Evolutionary conservation across 495 filamentous ascomycete species (phyloP).

Genomic region (Penicillium simplicissimum): DNA sequence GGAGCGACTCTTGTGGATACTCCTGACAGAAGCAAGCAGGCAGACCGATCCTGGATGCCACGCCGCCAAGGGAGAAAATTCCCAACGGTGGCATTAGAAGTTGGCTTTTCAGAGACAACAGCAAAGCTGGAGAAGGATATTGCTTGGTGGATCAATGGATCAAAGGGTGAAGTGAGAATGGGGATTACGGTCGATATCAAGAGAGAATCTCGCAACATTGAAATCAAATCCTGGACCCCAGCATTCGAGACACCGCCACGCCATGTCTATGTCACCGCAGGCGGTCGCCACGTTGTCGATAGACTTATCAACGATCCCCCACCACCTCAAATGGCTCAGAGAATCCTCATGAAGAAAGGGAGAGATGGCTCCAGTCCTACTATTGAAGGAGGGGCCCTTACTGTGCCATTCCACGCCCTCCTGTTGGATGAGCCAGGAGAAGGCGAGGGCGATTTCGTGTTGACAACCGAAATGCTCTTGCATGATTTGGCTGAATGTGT

Average conservation of each 20-base stretch:
- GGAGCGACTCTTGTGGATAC: not conserved
- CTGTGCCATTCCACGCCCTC: not conserved
- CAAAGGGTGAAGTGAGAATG: conserved; percentile 8
- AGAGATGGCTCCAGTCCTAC: not conserved
- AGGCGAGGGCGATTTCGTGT: not conserved
- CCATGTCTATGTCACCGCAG: not conserved
- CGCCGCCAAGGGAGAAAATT: conserved; percentile 7
- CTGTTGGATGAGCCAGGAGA: not conserved
- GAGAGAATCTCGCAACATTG: not conserved
- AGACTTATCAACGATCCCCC: not conserved
- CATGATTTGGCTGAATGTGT: not conserved
- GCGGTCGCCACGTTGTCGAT: not conserved
- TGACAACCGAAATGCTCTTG: not conserved
- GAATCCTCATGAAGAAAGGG: not conserved
- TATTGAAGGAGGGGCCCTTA: not conserved
- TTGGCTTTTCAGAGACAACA: conserved; percentile 6
- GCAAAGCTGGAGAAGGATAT: conserved; percentile 4
- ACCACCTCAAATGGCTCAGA: not conserved
- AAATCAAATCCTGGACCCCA: not conserved
- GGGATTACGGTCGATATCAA: conserved; percentile 10
- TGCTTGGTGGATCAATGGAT: conserved; percentile 12
- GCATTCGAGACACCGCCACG: not conserved
- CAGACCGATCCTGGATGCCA: conserved; percentile 9
- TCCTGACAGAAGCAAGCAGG: conserved; percentile 7
- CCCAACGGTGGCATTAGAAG: conserved; percentile 8